phyloP scores from a whole-genome alignment of 805 yeast genomes.

The Candida taoyuanica region DNA sequence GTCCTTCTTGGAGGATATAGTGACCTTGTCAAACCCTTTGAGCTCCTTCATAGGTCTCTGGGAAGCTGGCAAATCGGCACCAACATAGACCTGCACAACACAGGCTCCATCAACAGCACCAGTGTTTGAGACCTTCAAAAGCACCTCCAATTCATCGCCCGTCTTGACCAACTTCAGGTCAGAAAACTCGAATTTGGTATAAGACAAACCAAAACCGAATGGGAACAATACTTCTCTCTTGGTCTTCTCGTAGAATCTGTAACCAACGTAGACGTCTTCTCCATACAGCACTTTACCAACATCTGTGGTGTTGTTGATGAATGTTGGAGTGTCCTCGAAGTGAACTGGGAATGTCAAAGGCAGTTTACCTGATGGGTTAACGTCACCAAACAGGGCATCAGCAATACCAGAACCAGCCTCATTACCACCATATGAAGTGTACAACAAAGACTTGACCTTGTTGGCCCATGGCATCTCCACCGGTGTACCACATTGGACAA shows the following conservation, averaged over 20 bases:
- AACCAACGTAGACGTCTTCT: slow-evolving; percentile 63
- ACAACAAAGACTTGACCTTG: slow-evolving; percentile 40
- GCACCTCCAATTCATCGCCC: slow-evolving; percentile 24
- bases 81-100: slow-evolving; percentile 50
- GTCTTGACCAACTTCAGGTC: slow-evolving; percentile 31
- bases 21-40: slow-evolving; percentile 51
- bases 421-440: slow-evolving; percentile 55
- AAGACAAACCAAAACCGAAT: slow-evolving; percentile 61
- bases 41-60: slow-evolving; percentile 55
- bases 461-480: slow-evolving; percentile 52
- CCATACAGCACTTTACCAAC: slow-evolving; percentile 55
- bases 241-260: slow-evolving; percentile 49
- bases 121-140: slow-evolving; percentile 40
- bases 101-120: slow-evolving; percentile 48
- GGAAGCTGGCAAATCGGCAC: slow-evolving; percentile 29
- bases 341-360: slow-evolving; percentile 50
- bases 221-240: slow-evolving; percentile 46
- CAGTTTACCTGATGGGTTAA: slow-evolving; percentile 57
- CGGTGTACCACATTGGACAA: slow-evolving; percentile 59
- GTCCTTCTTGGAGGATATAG: slow-evolving; percentile 39
- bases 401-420: slow-evolving; percentile 57
- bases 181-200: slow-evolving; percentile 42
- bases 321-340: slow-evolving; percentile 53
- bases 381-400: slow-evolving; percentile 49
- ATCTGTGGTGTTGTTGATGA: slow-evolving; percentile 44